Percentiles rank a stretch among this genome's conserved stretches.
These are phyloP conservation scores for Ustulina deusta DNA, from an alignment of 2,329 filamentous ascomycete species.

Conservation along the genomic window DNA sequence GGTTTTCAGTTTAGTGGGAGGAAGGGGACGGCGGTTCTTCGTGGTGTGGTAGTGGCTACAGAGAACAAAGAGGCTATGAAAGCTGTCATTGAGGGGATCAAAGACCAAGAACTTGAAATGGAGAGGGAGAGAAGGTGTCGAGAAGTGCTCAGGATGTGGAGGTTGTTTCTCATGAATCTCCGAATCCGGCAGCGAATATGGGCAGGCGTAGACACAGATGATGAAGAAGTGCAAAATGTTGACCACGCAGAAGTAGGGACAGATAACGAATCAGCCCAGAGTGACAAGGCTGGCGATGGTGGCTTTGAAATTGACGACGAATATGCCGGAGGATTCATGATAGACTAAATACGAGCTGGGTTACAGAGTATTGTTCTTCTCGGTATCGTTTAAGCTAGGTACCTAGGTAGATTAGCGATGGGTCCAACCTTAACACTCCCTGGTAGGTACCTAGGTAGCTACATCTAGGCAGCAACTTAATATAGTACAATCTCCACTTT, in stretches of 20 bases:
- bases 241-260: slow-evolving; percentile 48
- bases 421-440: no score
- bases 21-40: slow-evolving; percentile 84
- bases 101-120: slow-evolving; percentile 72
- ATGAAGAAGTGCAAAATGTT: slow-evolving; percentile 57
- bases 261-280: slow-evolving; percentile 45
- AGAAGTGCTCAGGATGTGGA: slow-evolving; percentile 75
- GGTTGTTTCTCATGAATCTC: slow-evolving; percentile 80
- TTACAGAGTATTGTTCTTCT: neutral
- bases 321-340: slow-evolving; percentile 54
- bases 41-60: slow-evolving; percentile 79
- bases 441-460: neutral
- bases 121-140: slow-evolving; percentile 73
- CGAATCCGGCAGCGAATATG: slow-evolving; percentile 81
- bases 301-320: slow-evolving; percentile 57
- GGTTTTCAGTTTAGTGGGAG: slow-evolving; percentile 90
- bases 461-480: neutral
- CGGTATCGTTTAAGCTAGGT: slow-evolving; percentile 15
- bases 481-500: neutral
- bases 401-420: neutral
- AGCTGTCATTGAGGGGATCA: slow-evolving; percentile 75
- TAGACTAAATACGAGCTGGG: slow-evolving; percentile 55
- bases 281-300: slow-evolving; percentile 56
- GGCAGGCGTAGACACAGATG: slow-evolving; percentile 64
- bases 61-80: slow-evolving; percentile 79